Conservation (phyloP, 305 asterid species). For the Euphrasia arctica region DNA sequence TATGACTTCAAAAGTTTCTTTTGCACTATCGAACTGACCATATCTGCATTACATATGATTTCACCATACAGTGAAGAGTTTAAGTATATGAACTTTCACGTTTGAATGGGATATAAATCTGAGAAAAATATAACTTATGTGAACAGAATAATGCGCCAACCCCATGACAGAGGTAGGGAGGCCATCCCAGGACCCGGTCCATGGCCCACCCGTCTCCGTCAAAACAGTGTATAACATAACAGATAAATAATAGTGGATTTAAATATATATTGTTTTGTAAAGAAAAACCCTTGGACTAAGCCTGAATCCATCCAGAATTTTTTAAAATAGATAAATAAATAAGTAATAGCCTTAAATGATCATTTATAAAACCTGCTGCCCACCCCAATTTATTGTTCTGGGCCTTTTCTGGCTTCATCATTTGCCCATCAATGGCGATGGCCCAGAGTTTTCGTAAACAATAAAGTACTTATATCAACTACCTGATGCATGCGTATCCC, state of each 20-base stretch:
- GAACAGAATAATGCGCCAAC: neutral
- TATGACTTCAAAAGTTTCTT: constrained; percentile 96
- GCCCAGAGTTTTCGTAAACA: constrained; percentile 21
- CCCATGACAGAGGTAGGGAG: neutral
- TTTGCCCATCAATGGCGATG: constrained; percentile 7
- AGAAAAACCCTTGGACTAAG: neutral
- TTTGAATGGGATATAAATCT: neutral
- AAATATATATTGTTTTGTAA: neutral
- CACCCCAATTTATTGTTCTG: neutral
- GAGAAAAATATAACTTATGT: neutral
- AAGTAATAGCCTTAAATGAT: neutral
- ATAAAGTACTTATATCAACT: constrained; percentile 24
- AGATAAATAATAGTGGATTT: neutral
- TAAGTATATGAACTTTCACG: neutral
- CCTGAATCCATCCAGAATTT: neutral
- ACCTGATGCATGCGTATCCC: constrained; percentile 99
- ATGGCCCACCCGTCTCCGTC: neutral
- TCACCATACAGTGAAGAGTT: constrained; percentile 20
- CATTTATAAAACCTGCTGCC: neutral
- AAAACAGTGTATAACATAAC: neutral
- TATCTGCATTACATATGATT: constrained; percentile 54
- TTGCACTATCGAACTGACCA: constrained; percentile 97
- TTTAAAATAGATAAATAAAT: too few species aligned
- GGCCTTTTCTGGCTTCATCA: neutral
- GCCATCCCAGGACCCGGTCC: neutral